Evolutionary conservation across 2,329 filamentous ascomycete genomes (phyloP), one percentile per base, ranked within the genome.

Genomic region (Phaeosphaeria sp.): DNA sequence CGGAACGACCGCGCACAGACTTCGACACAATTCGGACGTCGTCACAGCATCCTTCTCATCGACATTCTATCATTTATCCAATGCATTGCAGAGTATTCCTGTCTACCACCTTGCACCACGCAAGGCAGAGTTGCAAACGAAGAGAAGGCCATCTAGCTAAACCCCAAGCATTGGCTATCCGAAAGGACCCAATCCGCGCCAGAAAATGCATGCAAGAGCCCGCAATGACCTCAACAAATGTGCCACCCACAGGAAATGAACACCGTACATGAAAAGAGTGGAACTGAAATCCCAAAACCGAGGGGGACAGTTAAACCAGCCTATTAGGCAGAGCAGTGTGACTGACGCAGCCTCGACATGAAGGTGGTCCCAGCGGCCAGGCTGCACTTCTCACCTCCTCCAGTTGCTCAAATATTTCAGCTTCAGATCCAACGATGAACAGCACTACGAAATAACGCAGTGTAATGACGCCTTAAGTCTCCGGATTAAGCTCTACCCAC

Each of bases 401-500:
- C 18, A 21, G n/a, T 43, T 43, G 41, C 17, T 43, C n/a, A 15
- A 43, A 9, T 3, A 22, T 22, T 9, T 44, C 42, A 10, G 21
- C 10, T 13, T 44, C 21, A 7, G 21, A 6, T 6, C n/a, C 21
- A 21, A 18, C 18, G 42, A 6, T 15, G 30, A 36, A 36, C 6
- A 15, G 11, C 30, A 36, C 13, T 3, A 18, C 20, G 36, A 43
- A 7, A 18, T 9, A 23, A 17, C 7, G 22, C 22, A 46, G 7
- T 23, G 4, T 2, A 22, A 39, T 30, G n/a, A 17, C 21, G 20
- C 13, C 33, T 55, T 47, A 50, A 50, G 18, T 47, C 21, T 4
- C 30, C 9, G 52, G 30, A 39, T 68, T 52, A 13, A 69, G 25
- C 69, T 86, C 82, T 17, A 78, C 72, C 82, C 84, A 89, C 75